A percentile compares a stretch with the other conserved stretches of the same genome.
Conservation (phyloP, 2,329 filamentous ascomycete species). For the Truncatella angustata region DNA sequence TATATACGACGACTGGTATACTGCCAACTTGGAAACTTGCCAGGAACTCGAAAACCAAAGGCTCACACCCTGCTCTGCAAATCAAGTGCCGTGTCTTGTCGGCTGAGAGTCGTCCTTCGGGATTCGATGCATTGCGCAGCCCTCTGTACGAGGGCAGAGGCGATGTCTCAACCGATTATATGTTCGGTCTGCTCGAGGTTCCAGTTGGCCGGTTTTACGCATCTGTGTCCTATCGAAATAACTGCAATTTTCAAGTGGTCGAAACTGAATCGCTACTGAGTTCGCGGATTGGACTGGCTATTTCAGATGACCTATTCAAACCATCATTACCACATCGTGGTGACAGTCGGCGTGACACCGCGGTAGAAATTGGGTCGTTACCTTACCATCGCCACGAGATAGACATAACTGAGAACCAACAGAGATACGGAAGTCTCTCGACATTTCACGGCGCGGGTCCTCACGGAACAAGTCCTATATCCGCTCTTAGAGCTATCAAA, state of each 20-base stretch:
- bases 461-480: constrained; percentile 80
- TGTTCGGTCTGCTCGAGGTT: constrained; percentile 81
- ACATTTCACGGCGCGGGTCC: constrained; percentile 83
- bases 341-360: constrained; percentile 35
- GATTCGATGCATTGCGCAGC: constrained; percentile 67
- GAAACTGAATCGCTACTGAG: constrained; percentile 88
- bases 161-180: constrained; percentile 70
- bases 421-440: constrained; percentile 85
- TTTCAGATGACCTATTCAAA: constrained; percentile 83
- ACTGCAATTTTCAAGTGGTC: constrained; percentile 88
- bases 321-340: constrained; percentile 67
- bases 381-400: constrained; percentile 57
- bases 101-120: constrained; percentile 52
- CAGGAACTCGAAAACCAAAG: constrained; percentile 70
- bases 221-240: constrained; percentile 79
- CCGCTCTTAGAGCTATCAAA: constrained; percentile 71
- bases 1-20: constrained; percentile 79
- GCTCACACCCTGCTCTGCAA: constrained; percentile 64
- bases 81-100: constrained; percentile 78
- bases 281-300: constrained; percentile 81
- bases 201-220: constrained; percentile 82
- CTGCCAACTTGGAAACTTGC: constrained; percentile 84
- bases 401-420: constrained; percentile 60
- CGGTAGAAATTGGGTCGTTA: constrained; percentile 68
- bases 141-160: constrained; percentile 64